These are phyloP conservation scores for Pholiota adiposa DNA, from an alignment of 1,284 basidiomycete genomes.

Conservation along the genomic window DNA sequence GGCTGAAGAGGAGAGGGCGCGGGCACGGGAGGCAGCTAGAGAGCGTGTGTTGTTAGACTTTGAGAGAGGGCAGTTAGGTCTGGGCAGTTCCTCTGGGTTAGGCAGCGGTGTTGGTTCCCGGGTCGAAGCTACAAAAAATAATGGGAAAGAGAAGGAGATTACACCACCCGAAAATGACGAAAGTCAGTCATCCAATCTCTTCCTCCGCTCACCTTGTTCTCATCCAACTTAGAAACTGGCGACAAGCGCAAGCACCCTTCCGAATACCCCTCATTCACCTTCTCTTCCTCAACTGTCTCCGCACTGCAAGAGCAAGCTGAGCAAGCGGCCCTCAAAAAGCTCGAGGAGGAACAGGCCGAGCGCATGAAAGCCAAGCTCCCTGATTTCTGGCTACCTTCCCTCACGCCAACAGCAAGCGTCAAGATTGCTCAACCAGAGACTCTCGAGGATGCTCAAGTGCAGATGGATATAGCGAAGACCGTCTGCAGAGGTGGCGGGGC, in stretches of 20 bases:
- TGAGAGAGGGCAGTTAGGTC: constrained; percentile 78
- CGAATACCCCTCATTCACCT: constrained; percentile 55
- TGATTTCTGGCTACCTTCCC: constrained; percentile 91
- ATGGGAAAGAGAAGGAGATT: constrained; percentile 20
- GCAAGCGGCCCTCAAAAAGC: constrained; percentile 78
- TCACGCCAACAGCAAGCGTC: constrained; percentile 72
- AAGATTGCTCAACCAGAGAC: constrained; percentile 58
- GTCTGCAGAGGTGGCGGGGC: constrained; percentile 81
- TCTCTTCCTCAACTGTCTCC: constrained; percentile 75
- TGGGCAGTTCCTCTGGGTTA: constrained; percentile 30
- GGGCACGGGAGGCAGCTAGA: constrained; percentile 72
- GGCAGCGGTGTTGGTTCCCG: constrained; percentile 40
- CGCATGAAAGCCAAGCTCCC: constrained; percentile 86
- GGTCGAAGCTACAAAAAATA: constrained; percentile 30
- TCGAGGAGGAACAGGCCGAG: constrained; percentile 87
- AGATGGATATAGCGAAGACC: constrained; percentile 54
- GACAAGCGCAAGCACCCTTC: constrained; percentile 25
- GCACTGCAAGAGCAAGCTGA: constrained; percentile 79
- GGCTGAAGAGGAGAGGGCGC: constrained; percentile 71
- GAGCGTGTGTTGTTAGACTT: constrained; percentile 88
- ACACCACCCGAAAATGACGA: constrained; percentile 36
- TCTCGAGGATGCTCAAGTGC: constrained; percentile 77
- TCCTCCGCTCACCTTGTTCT: neutral
- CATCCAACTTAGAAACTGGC: constrained; percentile 39
- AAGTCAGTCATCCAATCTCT: constrained; percentile 25